Conservation (phyloP, 2,329 filamentous ascomycete species). For the Myrmaecium sp. region DNA sequence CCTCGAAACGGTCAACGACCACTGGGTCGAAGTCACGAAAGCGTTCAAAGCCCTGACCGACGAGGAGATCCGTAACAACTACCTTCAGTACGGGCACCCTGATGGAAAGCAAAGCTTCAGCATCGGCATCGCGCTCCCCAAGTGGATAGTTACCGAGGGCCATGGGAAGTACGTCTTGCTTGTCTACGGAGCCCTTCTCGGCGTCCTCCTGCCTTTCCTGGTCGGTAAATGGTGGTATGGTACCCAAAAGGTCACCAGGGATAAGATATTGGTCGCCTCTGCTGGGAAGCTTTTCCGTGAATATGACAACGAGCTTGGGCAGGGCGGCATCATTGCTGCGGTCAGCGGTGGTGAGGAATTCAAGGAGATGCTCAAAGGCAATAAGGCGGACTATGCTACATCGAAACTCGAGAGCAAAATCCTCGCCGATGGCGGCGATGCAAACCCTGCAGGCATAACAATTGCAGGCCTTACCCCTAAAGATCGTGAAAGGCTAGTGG, state of each 20-base stretch:
- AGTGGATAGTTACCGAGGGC: constrained; percentile 81
- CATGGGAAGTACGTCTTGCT: constrained; percentile 91
- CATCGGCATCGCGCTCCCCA: constrained; percentile 89
- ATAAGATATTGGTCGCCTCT: constrained; percentile 81
- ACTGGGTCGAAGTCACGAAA: constrained; percentile 91
- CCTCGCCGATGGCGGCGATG: constrained; percentile 40
- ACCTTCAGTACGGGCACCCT: constrained; percentile 84
- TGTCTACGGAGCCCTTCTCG: constrained; percentile 74
- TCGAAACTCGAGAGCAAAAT: constrained; percentile 73
- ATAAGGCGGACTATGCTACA: constrained; percentile 64
- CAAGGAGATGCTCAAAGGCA: constrained; percentile 55
- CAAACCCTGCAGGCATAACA: no score
- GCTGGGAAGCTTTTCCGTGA: constrained; percentile 90
- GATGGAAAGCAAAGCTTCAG: constrained; percentile 97
- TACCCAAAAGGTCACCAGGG: constrained; percentile 80
- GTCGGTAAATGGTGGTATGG: constrained; percentile 99
- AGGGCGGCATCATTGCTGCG: constrained; percentile 62
- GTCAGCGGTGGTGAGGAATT: constrained; percentile 80
- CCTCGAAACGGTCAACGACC: constrained; percentile 61
- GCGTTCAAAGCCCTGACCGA: constrained; percentile 96
- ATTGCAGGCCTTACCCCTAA: constrained; percentile 45
- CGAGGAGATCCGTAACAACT: constrained; percentile 94
- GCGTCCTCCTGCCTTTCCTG: constrained; percentile 77
- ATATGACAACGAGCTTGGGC: constrained; percentile 70
- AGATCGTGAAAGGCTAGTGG: constrained; percentile 60